Evolutionary conservation across 1,139 yeast species (phyloP).

Genomic region (Saccharomyces hybrid): DNA sequence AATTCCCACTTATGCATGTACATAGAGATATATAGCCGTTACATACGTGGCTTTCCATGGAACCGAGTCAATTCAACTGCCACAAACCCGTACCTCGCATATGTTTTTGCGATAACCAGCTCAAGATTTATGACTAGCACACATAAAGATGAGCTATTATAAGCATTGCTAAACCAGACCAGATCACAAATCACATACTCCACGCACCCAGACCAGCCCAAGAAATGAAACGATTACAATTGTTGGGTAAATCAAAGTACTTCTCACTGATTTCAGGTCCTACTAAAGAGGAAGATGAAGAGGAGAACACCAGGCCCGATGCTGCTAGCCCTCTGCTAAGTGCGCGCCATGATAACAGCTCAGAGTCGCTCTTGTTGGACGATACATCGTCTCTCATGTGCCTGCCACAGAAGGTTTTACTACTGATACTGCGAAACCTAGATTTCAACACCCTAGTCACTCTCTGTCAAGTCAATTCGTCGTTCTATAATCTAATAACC

Average conservation of each 20-base stretch:
- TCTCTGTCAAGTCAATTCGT: slow-evolving; percentile 21
- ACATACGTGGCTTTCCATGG: neutral
- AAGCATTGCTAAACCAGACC: neutral
- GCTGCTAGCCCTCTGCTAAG: neutral
- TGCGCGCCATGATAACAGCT: neutral
- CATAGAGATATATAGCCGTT: neutral
- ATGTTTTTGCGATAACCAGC: neutral
- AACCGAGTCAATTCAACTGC: neutral
- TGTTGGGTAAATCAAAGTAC: slow-evolving; percentile 20
- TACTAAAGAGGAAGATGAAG: neutral
- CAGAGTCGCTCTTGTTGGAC: neutral
- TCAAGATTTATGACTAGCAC: neutral
- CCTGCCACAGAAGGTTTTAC: slow-evolving; percentile 18
- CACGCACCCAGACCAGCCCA: neutral
- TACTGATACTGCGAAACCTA: slow-evolving; percentile 17
- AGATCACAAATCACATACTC: neutral
- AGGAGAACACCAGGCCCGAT: neutral
- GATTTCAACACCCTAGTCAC: slow-evolving; percentile 19
- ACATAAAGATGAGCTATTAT: neutral
- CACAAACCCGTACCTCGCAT: neutral
- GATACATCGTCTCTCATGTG: slow-evolving; percentile 2
- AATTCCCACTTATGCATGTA: neutral
- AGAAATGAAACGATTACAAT: slow-evolving; percentile 23
- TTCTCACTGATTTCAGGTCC: slow-evolving; percentile 5
- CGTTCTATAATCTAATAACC: slow-evolving; percentile 20